These are phyloP conservation scores for Byssochlamys sp. DNA, from an alignment of 2,329 filamentous ascomycete genomes.

Conservation along the genomic window DNA sequence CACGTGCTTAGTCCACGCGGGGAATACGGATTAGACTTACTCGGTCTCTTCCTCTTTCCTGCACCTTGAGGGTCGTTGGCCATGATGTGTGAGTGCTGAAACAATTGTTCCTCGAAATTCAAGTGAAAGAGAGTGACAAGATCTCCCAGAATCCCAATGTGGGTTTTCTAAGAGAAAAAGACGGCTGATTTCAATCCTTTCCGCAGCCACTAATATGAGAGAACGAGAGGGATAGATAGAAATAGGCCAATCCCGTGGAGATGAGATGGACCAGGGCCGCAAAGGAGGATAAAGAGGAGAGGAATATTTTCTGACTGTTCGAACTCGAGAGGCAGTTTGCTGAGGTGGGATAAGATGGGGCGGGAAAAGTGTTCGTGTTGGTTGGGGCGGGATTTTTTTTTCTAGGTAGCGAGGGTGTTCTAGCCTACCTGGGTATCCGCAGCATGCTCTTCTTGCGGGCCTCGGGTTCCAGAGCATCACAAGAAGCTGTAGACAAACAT, in stretches of 20 bases:
- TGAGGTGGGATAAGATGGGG: not conserved
- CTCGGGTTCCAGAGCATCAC: not conserved
- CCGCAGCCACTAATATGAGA: not conserved
- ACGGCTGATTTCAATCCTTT: not conserved
- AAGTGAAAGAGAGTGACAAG: not conserved
- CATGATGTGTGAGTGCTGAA: slow-evolving; percentile 15
- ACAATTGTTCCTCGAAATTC: not conserved
- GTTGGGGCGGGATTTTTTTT: not conserved
- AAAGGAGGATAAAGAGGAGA: not conserved
- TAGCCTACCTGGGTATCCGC: not conserved
- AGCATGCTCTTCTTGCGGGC: not conserved
- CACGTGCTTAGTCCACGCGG: not conserved
- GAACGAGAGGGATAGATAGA: not conserved
- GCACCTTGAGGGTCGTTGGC: slow-evolving; percentile 22
- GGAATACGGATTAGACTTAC: slow-evolving; percentile 17
- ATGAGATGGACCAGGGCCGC: not conserved
- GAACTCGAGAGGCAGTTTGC: not conserved
- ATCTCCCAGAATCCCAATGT: not conserved
- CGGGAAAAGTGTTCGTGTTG: not conserved
- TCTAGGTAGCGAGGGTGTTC: not conserved
- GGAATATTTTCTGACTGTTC: not conserved
- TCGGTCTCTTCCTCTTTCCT: slow-evolving; percentile 31
- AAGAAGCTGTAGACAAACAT: no score
- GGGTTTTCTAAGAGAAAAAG: not conserved
- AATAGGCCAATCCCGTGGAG: not conserved